Percentiles rank a stretch among this genome's conserved stretches.
phyloP scores from a whole-genome alignment of 1,139 yeast species.

The Citeromyces hawaiiensis region DNA sequence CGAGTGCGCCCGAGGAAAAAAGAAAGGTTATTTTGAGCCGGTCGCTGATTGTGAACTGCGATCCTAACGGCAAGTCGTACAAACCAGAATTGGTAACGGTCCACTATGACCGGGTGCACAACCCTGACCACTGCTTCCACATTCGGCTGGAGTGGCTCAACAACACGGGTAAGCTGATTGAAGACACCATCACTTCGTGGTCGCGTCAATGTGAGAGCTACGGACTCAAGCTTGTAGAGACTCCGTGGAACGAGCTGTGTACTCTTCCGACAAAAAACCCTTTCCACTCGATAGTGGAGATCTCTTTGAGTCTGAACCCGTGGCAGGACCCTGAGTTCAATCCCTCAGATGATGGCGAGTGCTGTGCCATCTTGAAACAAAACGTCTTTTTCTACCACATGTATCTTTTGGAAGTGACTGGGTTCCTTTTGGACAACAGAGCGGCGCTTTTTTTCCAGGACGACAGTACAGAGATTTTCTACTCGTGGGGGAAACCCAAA shows the following conservation, averaged over 20 bases:
- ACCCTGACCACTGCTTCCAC: constrained; percentile 92
- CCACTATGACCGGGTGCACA: constrained; percentile 85
- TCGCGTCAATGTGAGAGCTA: constrained; percentile 74
- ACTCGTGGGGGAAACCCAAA: constrained; percentile 86
- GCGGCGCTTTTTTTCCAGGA: constrained; percentile 53
- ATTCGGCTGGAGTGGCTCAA: constrained; percentile 87
- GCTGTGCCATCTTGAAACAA: constrained; percentile 17
- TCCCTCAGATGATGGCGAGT: constrained; percentile 20
- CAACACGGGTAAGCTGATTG: constrained; percentile 79
- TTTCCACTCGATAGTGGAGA: constrained; percentile 72
- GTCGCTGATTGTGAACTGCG: constrained; percentile 61
- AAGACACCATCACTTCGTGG: constrained; percentile 76
- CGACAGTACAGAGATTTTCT: constrained; percentile 41
- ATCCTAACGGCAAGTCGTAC: constrained; percentile 56
- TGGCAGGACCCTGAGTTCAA: constrained; percentile 46
- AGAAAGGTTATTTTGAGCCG: constrained; percentile 37
- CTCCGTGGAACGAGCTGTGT: constrained; percentile 83
- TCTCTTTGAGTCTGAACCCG: constrained; percentile 53
- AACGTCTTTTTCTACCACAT: constrained; percentile 39
- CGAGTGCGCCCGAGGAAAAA: constrained; percentile 3
- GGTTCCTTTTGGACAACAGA: constrained; percentile 72
- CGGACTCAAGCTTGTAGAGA: constrained; percentile 80
- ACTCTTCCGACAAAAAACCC: constrained; percentile 69
- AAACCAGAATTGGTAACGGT: constrained; percentile 71
- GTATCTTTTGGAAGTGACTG: constrained; percentile 51